phyloP scores from a whole-genome alignment of 257 asterid genomes.

The Solanum chaucha region DNA sequence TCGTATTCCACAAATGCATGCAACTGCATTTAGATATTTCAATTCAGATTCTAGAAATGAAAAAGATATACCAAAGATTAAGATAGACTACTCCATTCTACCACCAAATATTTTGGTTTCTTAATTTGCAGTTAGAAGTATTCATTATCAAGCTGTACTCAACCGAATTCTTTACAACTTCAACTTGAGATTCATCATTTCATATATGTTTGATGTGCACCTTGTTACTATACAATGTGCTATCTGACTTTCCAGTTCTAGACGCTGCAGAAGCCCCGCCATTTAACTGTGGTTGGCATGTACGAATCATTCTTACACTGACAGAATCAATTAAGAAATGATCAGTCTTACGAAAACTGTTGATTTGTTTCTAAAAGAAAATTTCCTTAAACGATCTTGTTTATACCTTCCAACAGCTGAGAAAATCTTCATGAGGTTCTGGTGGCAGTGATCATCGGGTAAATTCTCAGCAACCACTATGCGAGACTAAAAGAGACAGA shows the following conservation, averaged over 20 bases:
- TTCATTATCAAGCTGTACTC: not conserved
- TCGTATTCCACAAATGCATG: constrained; percentile 95
- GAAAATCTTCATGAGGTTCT: constrained; percentile 81
- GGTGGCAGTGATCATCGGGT: constrained; percentile 91
- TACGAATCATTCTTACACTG: constrained; percentile 86
- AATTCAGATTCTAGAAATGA: constrained; percentile 3
- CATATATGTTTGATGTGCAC: constrained; percentile 16
- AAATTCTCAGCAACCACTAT: constrained; percentile 78
- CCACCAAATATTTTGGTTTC: not conserved
- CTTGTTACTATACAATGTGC: constrained; percentile 53
- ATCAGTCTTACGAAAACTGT: not conserved
- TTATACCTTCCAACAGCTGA: constrained; percentile 75
- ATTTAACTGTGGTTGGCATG: constrained; percentile 67
- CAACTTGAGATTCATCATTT: not conserved
- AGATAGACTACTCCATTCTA: not conserved
- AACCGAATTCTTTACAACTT: not conserved
- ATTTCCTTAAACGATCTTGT: not conserved
- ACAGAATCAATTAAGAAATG: not conserved
- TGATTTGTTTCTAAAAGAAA: not conserved
- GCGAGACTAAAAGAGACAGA: constrained; percentile 39
- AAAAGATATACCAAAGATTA: not conserved
- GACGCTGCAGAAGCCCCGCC: constrained; percentile 37
- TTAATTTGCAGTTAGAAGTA: not conserved
- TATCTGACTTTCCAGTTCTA: constrained; percentile 55
- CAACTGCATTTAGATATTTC: constrained; percentile 37